These are phyloP conservation scores for Omphalea diandra DNA, from an alignment of 441 rosid genomes.

Conservation along the genomic window DNA sequence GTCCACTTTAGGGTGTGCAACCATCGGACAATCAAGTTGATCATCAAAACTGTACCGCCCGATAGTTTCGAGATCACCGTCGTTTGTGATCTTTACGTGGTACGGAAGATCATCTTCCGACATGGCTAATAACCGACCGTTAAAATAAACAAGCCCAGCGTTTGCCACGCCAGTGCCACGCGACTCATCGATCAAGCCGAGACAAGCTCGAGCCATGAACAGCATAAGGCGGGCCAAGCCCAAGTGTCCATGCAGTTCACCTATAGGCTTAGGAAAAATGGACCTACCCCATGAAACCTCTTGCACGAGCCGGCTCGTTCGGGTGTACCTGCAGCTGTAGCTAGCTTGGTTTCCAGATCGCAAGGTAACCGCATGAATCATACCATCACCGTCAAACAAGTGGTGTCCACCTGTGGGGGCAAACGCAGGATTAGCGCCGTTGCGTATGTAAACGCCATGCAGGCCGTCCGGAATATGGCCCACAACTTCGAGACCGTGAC, in stretches of 20 bases:
- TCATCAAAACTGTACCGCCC: slow-evolving; percentile 51
- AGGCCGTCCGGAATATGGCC: slow-evolving; percentile 54
- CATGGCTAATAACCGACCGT: slow-evolving; percentile 70
- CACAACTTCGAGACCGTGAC: slow-evolving; percentile 40
- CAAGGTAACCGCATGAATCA: slow-evolving; percentile 67
- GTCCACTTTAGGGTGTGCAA: slow-evolving; percentile 74
- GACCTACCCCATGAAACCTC: slow-evolving; percentile 51
- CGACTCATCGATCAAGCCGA: slow-evolving; percentile 52
- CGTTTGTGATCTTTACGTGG: slow-evolving; percentile 43
- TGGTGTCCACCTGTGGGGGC: slow-evolving; percentile 59
- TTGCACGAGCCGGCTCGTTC: slow-evolving; percentile 55
- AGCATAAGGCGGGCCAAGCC: slow-evolving; percentile 64
- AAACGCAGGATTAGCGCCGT: slow-evolving; percentile 66
- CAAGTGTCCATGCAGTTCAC: slow-evolving; percentile 63
- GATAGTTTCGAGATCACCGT: slow-evolving; percentile 57
- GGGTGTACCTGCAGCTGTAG: slow-evolving; percentile 61
- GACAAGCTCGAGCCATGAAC: slow-evolving; percentile 47
- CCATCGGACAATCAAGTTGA: slow-evolving; percentile 55
- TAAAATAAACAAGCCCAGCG: slow-evolving; percentile 61
- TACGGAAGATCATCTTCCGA: slow-evolving; percentile 81
- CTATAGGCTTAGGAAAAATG: slow-evolving; percentile 63
- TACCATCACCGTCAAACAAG: slow-evolving; percentile 77
- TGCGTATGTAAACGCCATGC: slow-evolving; percentile 55
- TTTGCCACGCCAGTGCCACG: slow-evolving; percentile 68
- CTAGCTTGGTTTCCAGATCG: slow-evolving; percentile 42